Conservation (phyloP, 176 grass and related monocot species). For the Melocanna baccifera region DNA sequence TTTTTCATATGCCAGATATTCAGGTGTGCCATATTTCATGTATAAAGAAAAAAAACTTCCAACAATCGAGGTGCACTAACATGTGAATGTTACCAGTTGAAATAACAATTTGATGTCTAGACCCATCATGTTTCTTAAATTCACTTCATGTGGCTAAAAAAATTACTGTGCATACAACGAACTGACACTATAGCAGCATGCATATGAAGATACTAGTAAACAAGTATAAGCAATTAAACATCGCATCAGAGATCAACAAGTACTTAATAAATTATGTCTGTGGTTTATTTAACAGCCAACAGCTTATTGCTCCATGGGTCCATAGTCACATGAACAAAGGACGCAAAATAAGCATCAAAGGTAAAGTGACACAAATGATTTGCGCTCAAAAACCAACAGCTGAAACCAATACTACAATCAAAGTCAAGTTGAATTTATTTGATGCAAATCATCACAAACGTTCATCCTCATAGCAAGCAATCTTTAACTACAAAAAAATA, state of each 20-base stretch:
- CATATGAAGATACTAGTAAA: not conserved
- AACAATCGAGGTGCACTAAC: not conserved
- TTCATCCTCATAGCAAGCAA: not conserved
- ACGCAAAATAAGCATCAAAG: not conserved
- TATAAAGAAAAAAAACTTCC: not conserved
- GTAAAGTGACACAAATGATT: not conserved
- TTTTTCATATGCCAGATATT: conserved; percentile 4
- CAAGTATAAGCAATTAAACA: not conserved
- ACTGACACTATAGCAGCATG: not conserved
- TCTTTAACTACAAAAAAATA: not conserved
- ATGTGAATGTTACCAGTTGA: not conserved
- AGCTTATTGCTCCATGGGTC: not conserved
- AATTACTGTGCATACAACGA: not conserved
- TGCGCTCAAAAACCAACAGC: not conserved
- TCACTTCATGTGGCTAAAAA: not conserved
- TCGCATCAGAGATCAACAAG: not conserved
- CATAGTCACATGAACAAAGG: not conserved
- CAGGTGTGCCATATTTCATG: not conserved
- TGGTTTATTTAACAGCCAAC: not conserved
- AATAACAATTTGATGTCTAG: not conserved
- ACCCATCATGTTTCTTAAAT: not conserved
- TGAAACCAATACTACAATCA: not conserved
- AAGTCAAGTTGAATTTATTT: not conserved
- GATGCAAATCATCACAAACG: not conserved
- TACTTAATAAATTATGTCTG: not conserved